phyloP scores from a whole-genome alignment of 2,329 filamentous ascomycete species.

The Botrytis fragariae region DNA sequence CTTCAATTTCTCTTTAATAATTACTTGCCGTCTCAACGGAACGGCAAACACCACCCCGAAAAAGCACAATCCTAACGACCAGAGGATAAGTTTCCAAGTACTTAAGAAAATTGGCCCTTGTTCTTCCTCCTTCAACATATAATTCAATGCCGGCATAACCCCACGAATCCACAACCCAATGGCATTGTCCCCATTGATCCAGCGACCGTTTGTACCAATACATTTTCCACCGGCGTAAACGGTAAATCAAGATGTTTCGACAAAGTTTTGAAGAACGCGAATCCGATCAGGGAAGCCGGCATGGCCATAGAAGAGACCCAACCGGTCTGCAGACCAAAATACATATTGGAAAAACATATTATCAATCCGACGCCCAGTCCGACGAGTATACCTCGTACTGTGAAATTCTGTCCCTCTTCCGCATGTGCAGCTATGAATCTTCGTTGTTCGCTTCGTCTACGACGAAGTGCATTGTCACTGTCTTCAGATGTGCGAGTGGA shows the following conservation, averaged over 20 bases:
- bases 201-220: constrained; percentile 92
- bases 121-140: constrained; percentile 73
- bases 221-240: constrained; percentile 94
- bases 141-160: constrained; percentile 90
- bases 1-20: constrained; percentile 85
- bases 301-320: constrained; percentile 91
- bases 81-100: constrained; percentile 76
- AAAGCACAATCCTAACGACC: constrained; percentile 90
- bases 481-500: constrained; percentile 24
- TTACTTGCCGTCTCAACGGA: constrained; percentile 83
- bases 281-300: constrained; percentile 91
- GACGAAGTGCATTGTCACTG: constrained; percentile 22
- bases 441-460: constrained; percentile 33
- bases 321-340: constrained; percentile 90
- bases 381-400: constrained; percentile 72
- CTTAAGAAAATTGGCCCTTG: constrained; percentile 71
- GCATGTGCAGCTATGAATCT: constrained; percentile 36
- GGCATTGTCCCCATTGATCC: constrained; percentile 97
- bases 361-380: constrained; percentile 83
- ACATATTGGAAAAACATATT: constrained; percentile 97
- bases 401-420: constrained; percentile 66
- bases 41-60: constrained; percentile 98
- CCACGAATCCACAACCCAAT: constrained; percentile 90
- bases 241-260: constrained; percentile 71
- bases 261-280: constrained; percentile 84